Conservation (phyloP, 2,329 filamentous ascomycete genomes). For the Plenodomus tracheiphilus region DNA sequence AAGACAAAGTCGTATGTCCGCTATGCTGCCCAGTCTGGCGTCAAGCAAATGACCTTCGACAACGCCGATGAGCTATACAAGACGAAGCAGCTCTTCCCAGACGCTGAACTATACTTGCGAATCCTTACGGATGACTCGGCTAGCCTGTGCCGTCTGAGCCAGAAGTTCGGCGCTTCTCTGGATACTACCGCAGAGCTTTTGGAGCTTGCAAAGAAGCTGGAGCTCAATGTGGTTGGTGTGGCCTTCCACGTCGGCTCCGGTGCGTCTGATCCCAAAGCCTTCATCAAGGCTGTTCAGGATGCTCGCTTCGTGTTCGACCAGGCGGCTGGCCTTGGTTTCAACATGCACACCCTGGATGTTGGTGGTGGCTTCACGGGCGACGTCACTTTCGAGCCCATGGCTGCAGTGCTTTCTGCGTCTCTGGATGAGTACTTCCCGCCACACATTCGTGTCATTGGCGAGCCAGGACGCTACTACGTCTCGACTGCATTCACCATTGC, state of each 20-base stretch:
- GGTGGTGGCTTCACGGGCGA: slow-evolving; percentile 92
- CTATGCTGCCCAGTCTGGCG: slow-evolving; percentile 79
- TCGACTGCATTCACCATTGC: slow-evolving; percentile 91
- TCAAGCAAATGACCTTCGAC: slow-evolving; percentile 99
- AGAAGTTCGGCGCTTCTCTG: slow-evolving; percentile 94
- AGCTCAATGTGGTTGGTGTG: slow-evolving; percentile 89
- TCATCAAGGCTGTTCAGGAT: slow-evolving; percentile 87
- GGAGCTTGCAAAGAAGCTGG: slow-evolving; percentile 75
- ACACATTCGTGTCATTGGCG: slow-evolving; percentile 83
- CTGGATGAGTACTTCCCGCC: slow-evolving; percentile 88
- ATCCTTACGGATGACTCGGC: slow-evolving; percentile 96
- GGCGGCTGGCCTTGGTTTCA: slow-evolving; percentile 73
- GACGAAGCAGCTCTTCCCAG: slow-evolving; percentile 88
- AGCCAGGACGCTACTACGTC: slow-evolving; percentile 96
- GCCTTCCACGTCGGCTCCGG: slow-evolving; percentile 98
- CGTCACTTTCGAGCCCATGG: slow-evolving; percentile 91
- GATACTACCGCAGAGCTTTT: slow-evolving; percentile 79
- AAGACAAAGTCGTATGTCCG: slow-evolving; percentile 98
- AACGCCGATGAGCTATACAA: slow-evolving; percentile 98
- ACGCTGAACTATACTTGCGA: slow-evolving; percentile 87
- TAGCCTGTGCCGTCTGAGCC: slow-evolving; percentile 89
- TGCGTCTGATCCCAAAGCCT: slow-evolving; percentile 89
- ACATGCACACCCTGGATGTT: slow-evolving; percentile 86
- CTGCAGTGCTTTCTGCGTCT: slow-evolving; percentile 74
- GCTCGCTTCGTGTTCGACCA: slow-evolving; percentile 88